Percentiles rank a stretch among this genome's conserved stretches.
Evolutionary conservation across 352 stramenopile species (phyloP).

Genomic region (Plasmopara muralis): DNA sequence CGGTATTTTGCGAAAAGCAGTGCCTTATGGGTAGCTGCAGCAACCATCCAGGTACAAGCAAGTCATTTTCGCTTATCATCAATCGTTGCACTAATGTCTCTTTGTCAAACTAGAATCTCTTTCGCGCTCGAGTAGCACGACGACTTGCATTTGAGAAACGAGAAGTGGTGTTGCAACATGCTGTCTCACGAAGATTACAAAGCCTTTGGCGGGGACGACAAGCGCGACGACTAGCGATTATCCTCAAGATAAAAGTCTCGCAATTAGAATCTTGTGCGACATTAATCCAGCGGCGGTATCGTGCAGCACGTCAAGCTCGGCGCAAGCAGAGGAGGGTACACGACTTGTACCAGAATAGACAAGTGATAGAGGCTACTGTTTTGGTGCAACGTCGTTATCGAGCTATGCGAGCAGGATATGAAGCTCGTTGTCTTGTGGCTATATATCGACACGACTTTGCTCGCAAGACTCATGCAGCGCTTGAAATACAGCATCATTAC

Average conservation of each 20-base stretch:
- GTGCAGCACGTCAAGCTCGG: slow-evolving; percentile 30
- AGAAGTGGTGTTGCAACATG: slow-evolving; percentile 34
- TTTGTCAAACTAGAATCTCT: slow-evolving; percentile 41
- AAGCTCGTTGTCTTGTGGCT: slow-evolving; percentile 37
- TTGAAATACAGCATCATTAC: slow-evolving; percentile 46
- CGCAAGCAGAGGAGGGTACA: slow-evolving; percentile 28
- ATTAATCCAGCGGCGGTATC: slow-evolving; percentile 67
- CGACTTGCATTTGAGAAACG: slow-evolving; percentile 21
- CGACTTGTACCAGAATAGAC: slow-evolving; percentile 31
- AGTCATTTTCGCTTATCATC: background rate
- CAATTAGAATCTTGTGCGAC: slow-evolving; percentile 44
- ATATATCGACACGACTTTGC: slow-evolving; percentile 26
- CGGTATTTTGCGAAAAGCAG: slow-evolving; percentile 55
- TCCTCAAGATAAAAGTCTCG: slow-evolving; percentile 40
- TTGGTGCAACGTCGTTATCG: slow-evolving; percentile 61
- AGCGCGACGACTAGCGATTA: slow-evolving; percentile 36
- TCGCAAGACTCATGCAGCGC: slow-evolving; percentile 37
- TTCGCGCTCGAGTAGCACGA: slow-evolving; percentile 37
- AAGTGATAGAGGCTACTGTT: slow-evolving; percentile 34
- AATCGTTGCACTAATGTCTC: background rate
- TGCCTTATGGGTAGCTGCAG: slow-evolving; percentile 43
- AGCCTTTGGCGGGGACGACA: slow-evolving; percentile 57
- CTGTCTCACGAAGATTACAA: slow-evolving; percentile 49
- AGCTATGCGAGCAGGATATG: slow-evolving; percentile 30
- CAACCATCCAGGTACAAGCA: slow-evolving; percentile 45